phyloP scores from a whole-genome alignment of 495 filamentous ascomycete genomes.

The Aspergillus avenaceus region DNA sequence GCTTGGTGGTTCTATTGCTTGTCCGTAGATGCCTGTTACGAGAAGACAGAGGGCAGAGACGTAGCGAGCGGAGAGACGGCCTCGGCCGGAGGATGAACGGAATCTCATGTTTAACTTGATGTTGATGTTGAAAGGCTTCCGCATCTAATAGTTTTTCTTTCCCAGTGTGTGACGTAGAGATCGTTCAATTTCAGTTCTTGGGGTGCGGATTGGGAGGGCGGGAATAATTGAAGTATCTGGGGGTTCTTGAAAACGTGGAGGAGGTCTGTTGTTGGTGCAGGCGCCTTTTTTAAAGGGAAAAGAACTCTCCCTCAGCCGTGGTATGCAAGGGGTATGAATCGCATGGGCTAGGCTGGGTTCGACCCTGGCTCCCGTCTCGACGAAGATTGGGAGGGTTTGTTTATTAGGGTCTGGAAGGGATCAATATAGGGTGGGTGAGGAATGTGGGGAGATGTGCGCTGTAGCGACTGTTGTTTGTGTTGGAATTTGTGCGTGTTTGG shows the following conservation, averaged over 20 bases:
- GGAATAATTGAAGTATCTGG: background rate
- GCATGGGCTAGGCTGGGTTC: background rate
- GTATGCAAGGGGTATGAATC: background rate
- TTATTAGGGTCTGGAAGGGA: too few relatives aligned
- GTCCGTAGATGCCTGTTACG: conserved; percentile 14
- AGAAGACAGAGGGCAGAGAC: conserved; percentile 5
- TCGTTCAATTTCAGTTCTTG: too few relatives aligned
- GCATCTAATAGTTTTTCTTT: background rate
- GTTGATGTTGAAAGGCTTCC: background rate
- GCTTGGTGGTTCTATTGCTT: background rate
- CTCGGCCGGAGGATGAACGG: background rate
- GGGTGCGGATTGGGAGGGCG: too few relatives aligned
- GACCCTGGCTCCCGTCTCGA: too few relatives aligned
- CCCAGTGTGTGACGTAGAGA: background rate
- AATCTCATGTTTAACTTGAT: background rate
- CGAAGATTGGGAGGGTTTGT: too few relatives aligned
- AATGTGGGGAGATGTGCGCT: too few relatives aligned
- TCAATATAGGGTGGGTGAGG: too few relatives aligned
- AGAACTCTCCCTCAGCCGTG: background rate
- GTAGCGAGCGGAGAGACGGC: background rate
- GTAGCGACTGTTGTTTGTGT: too few relatives aligned
- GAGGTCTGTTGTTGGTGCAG: background rate
- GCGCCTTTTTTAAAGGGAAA: too few relatives aligned
- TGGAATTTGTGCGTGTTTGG: too few relatives aligned
- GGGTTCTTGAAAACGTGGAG: background rate